phyloP scores from a whole-genome alignment of 257 asterid genomes.

The Echium plantagineum region DNA sequence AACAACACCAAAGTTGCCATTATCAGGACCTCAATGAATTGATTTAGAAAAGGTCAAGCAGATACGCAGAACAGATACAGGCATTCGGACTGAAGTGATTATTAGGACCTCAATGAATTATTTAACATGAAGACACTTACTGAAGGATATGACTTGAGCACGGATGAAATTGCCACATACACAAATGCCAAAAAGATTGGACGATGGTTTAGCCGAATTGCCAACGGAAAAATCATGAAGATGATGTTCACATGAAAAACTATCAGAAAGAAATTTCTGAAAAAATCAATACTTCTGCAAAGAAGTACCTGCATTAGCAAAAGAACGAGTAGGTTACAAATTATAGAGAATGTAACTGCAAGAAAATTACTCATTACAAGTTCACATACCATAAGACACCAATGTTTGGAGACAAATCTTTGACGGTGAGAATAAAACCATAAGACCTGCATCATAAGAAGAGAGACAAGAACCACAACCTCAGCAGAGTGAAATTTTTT shows the following conservation, averaged over 20 bases:
- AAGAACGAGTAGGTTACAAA: constrained; percentile 10
- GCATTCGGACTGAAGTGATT: too few species aligned
- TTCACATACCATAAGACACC: constrained; percentile 80
- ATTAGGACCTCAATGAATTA: too few species aligned
- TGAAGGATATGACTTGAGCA: constrained; percentile 96
- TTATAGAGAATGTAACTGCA: constrained; percentile 8
- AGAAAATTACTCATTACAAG: constrained; percentile 3
- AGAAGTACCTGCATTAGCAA: constrained; percentile 77
- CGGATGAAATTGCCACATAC: constrained; percentile 73
- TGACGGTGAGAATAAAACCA: constrained; percentile 74
- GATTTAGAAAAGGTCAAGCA: not conserved
- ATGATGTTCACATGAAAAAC: constrained; percentile 86
- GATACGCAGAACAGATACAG: too few species aligned
- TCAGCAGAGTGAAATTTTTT: not conserved
- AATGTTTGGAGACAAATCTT: constrained; percentile 91
- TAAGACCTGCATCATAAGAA: constrained; percentile 59
- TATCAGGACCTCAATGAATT: not conserved
- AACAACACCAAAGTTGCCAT: not conserved
- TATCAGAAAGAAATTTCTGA: constrained; percentile 82
- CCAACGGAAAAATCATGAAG: constrained; percentile 85
- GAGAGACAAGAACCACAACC: not conserved
- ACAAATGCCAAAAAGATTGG: constrained; percentile 90
- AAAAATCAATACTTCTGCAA: constrained; percentile 96
- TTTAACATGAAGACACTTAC: constrained; percentile 63
- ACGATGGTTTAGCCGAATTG: constrained; percentile 75